Base-by-base conservation (phyloP, 805 yeast species). In the Kazachstania viticola region DNA sequence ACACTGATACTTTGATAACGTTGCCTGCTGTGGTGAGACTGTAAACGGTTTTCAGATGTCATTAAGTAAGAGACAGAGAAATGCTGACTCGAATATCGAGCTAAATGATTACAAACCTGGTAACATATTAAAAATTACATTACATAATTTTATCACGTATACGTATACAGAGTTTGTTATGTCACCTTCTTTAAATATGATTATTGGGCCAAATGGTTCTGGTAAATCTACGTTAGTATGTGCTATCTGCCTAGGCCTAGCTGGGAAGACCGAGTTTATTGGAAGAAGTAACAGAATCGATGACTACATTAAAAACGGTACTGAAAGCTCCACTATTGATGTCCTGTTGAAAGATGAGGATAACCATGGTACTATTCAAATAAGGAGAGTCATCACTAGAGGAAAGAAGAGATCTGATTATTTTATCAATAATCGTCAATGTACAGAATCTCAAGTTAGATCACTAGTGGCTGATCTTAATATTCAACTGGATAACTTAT, bases 141-240 rank as follows among this genome's bases (percentile, higher is more conserved):
- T 79, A 18, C 55, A 55, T 40, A 77, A 79, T 51, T 79, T 79
- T 58, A 80, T 82, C 49, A 79, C 87, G 0, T 80, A 79, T 51
- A 47, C 73, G 1, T 56, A 68, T 28, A 74, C 81, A 0, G 85
- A 78, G 53, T 84, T 83, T 54, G 64, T 66, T 25, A 67, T 88
- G 35, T 79, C 88, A 0, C 95, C 96, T 0, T 65, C 77, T 2
- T 64, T 91, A 49, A 91, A 91, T 50, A 73, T 91, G 77, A 80
- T 91, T 36, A 79, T 91, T 32, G 98, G 96, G 0, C 96, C 96
- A 9, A 91, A 91, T 52, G 99, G 99, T 22, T 73, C 94, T 0
- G 98, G 98, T 5, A 91, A 91, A 48, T 77, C 91, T 24, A 84
- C 97, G 0, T 72, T 91, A 46, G 87, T 91, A 4, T 82, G 95